Base-by-base conservation (phyloP, 371 early-diverging fungal species). In the Funneliformis caledonium region DNA sequence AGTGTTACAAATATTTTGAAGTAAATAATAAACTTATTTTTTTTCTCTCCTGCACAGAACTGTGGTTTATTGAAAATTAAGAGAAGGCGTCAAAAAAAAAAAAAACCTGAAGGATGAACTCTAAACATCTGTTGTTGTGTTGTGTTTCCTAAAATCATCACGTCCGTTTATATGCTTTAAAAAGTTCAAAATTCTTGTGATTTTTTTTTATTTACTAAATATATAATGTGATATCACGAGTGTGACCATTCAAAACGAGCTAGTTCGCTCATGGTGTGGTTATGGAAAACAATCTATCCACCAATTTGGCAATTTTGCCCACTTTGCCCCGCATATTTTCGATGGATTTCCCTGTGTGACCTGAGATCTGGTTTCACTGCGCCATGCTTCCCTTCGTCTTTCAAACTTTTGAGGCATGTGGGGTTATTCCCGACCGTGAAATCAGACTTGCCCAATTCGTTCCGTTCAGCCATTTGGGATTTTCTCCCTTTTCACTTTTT, bases 151-250 rank as follows among this genome's bases (percentile, higher is more conserved):
- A 52, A 52, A 52, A 52, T 52, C 52, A 52, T 52, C 52, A 52
- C 16, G 52, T 52, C 52, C 52, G 52, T 52, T 52, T 52, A 16
- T 52, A 9, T 47, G 37, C 37, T 37, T 37, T 37, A 37, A 37
- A 37, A 37, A 37, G 37, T 37, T 37, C 37, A 37, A 37, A 37
- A 37, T 47, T 4, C 47, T 16, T 14, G 52, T 16, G 16, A 64
- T 22, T 19, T 31, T 26, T 31, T 64, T 64, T 64, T 64, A 31
- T 64, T 2, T 59, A 59, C n/a, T 10, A 14, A 67, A 67, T 37
- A 37, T 37, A 47, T 43, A 70, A 70, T 70, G 70, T 70, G 70
- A 70, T 70, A 70, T 70, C 70, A 70, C 70, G 45, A 70, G 70
- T 70, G 47, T 70, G 43, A 70, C 70, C 10, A 45, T 3, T 22